Evolutionary conservation across 345 rosid genomes (phyloP), one percentile per base, ranked within the genome.

Genomic region (Pistacia vera): DNA sequence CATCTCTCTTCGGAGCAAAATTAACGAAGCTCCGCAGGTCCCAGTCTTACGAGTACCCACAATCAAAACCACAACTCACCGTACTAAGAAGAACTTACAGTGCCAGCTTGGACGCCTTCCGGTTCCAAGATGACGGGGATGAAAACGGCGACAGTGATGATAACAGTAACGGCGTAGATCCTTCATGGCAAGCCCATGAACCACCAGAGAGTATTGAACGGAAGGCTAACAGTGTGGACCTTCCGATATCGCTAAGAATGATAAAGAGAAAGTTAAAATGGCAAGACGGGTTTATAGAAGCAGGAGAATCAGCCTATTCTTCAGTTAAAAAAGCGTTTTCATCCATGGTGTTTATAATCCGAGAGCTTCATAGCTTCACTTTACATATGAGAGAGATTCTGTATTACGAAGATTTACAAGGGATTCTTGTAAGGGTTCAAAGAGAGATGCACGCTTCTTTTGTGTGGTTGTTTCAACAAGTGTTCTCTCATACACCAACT

Each of bases 381-480:
- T 36, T 96, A 17, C 99, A 90, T 51, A 91, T 92, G 97, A 85
- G 98, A 60, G 97, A 92, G 83, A 2, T 84, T 73, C 79, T 90
- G 0, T 87, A 77, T 64, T 90, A 84, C 72, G 91, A 93, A 76
- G 97, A 96, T 77, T 80, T 93, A 59, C 95, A 88, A 70, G 93
- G 84, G 44, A 86, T 92, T 68, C 75, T 96, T 16, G 83, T 58
- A 38, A 87, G 97, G 10, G 99, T 91, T 0, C 93, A 91, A 57
- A 84, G 76, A 69, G 99, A 96, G 73, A 86, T 93, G 91, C 90
- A 93, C 75, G 91, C 87, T 8, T 96, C 98, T 1, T 96, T 96
- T 66, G 97, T 96, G 1, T 93, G 99, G 99, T 79, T 96, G 75
- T 96, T 96, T 38, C 98, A 96, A 55, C 97, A 87, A 80, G 94